Conservation (phyloP, 139 green algal genomes). For the Picochlorum sp. region DNA sequence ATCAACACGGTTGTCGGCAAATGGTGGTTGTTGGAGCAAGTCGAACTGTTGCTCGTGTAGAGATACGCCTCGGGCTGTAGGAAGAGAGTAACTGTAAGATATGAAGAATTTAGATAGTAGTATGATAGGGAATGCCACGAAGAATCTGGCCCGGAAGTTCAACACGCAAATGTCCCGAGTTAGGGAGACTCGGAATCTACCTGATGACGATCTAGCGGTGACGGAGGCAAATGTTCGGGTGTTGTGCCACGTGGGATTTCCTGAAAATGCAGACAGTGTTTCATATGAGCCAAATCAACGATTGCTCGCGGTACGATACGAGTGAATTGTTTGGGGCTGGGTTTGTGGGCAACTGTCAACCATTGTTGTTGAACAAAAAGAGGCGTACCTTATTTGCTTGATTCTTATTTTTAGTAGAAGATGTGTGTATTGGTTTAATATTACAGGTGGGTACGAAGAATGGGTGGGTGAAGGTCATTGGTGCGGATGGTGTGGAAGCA, state of each 20-base stretch:
- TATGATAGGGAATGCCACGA: background rate
- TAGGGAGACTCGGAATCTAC: conserved; percentile 1
- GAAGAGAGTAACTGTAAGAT: background rate
- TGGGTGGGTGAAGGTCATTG: conserved; percentile 35
- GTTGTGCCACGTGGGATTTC: conserved; percentile 19
- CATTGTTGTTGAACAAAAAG: background rate
- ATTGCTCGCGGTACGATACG: conserved; percentile 36
- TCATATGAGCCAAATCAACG: conserved; percentile 33
- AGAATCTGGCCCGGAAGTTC: conserved; percentile 10
- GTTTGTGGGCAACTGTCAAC: background rate
- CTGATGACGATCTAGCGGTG: conserved; percentile 8
- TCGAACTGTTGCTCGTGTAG: too few relatives aligned
- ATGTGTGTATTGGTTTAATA: background rate
- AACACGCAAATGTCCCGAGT: background rate
- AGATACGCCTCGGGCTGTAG: background rate
- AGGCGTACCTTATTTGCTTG: background rate
- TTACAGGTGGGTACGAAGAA: conserved; percentile 34
- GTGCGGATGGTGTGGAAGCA: conserved; percentile 25
- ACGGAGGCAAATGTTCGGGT: background rate
- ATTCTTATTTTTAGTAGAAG: background rate
- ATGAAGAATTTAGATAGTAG: background rate
- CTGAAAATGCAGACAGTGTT: conserved; percentile 29
- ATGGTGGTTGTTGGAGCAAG: too few relatives aligned
- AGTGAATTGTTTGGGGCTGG: background rate
- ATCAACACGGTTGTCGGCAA: too few relatives aligned